These are phyloP conservation scores for Thelephora ganbajun DNA, from an alignment of 768 basidiomycete genomes.

Conservation along the genomic window DNA sequence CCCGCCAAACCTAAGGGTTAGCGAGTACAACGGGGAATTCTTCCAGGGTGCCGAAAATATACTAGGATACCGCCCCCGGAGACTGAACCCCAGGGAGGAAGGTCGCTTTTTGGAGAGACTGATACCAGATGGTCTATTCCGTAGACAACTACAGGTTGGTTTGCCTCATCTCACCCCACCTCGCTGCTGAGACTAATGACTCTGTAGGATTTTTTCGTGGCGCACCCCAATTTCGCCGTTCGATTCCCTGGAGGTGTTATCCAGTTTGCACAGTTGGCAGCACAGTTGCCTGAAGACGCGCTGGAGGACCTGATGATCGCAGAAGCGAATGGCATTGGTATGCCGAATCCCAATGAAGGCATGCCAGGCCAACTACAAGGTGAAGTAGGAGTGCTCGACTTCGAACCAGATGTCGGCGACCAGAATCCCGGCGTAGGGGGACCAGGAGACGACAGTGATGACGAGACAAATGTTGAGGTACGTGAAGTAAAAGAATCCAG, in stretches of 20 bases:
- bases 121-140: conserved; percentile 42
- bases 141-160: conserved; percentile 41
- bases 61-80: conserved; percentile 22
- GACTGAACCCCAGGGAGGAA: conserved; percentile 27
- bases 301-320: conserved; percentile 47
- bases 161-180: not conserved
- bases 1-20: conserved; percentile 51
- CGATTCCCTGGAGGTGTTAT: conserved; percentile 54
- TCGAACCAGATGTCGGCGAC: conserved; percentile 16
- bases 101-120: conserved; percentile 39
- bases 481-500: conserved; percentile 12
- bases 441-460: conserved; percentile 31
- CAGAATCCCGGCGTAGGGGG: conserved; percentile 20
- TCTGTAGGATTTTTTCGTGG: conserved; percentile 41
- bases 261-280: conserved; percentile 45
- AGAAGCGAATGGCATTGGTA: conserved; percentile 25
- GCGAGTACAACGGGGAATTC: conserved; percentile 58
- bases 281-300: conserved; percentile 24
- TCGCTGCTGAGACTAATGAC: not conserved
- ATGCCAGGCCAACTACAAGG: conserved; percentile 36
- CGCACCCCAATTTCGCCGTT: conserved; percentile 35
- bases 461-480: conserved; percentile 33
- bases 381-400: conserved; percentile 15
- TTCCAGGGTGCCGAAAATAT: conserved; percentile 53
- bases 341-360: conserved; percentile 15